phyloP scores from a whole-genome alignment of 169 alveolate species.

The Plasmodium cynomolgi region DNA sequence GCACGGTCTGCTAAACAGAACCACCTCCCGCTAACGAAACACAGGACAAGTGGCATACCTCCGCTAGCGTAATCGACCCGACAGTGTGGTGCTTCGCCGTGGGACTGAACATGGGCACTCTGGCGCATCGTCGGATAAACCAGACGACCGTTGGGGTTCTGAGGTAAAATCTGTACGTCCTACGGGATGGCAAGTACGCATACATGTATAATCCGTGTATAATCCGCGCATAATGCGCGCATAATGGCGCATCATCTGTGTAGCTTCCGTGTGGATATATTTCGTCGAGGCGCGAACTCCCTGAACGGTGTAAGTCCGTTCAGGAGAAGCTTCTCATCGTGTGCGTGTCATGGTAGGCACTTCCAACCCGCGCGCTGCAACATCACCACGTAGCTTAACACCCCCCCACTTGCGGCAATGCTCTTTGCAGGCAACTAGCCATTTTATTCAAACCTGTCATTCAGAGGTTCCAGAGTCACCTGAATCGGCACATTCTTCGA shows the following conservation, averaged over 20 bases:
- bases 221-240: neutral
- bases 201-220: neutral
- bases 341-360: neutral
- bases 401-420: neutral
- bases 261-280: neutral
- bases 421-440: neutral
- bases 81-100: slow-evolving; percentile 87
- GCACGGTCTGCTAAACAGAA: neutral
- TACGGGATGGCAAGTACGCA: neutral
- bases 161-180: slow-evolving; percentile 87
- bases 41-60: slow-evolving; percentile 75
- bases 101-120: slow-evolving; percentile 90
- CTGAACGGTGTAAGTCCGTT: neutral
- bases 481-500: slow-evolving; percentile 91
- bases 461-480: slow-evolving; percentile 85
- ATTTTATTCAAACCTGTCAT: slow-evolving; percentile 80
- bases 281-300: neutral
- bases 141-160: slow-evolving; percentile 92
- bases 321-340: neutral
- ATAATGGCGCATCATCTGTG: too few species aligned
- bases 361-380: neutral
- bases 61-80: slow-evolving; percentile 90
- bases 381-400: neutral
- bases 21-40: neutral
- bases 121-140: slow-evolving; percentile 90